These are phyloP conservation scores for Naganishia randhawae DNA, from an alignment of 768 basidiomycete species.

Conservation along the genomic window DNA sequence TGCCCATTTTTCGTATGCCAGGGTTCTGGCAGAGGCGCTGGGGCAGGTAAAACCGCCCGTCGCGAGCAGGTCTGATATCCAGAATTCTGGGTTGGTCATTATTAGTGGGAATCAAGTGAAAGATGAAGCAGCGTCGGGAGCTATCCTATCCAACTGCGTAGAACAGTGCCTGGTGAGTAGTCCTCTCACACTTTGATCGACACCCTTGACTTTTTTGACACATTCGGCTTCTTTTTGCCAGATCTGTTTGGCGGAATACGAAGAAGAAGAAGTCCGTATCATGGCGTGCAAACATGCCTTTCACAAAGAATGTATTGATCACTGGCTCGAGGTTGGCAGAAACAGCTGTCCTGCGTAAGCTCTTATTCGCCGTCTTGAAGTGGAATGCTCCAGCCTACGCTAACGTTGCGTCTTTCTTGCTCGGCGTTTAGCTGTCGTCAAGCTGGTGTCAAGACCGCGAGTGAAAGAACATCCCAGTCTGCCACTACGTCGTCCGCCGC, in stretches of 20 bases:
- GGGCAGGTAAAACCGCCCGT: conserved; percentile 53
- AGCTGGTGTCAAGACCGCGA: background rate
- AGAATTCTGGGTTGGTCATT: conserved; percentile 72
- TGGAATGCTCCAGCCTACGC: no score
- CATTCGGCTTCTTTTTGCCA: conserved; percentile 47
- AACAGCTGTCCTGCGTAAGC: background rate
- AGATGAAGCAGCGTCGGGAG: conserved; percentile 61
- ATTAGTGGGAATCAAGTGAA: conserved; percentile 61
- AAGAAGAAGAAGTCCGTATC: conserved; percentile 73
- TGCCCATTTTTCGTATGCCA: conserved; percentile 29
- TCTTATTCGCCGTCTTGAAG: no score
- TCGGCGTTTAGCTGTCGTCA: background rate
- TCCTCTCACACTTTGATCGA: background rate
- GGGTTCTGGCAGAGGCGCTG: conserved; percentile 40
- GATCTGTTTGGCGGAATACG: conserved; percentile 85
- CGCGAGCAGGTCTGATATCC: conserved; percentile 76
- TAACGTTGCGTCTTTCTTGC: background rate
- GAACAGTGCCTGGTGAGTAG: conserved; percentile 63
- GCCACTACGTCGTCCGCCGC: background rate
- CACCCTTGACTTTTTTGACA: background rate
- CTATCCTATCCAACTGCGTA: conserved; percentile 69
- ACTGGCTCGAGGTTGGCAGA: conserved; percentile 55
- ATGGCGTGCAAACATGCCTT: conserved; percentile 84
- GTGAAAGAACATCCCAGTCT: background rate
- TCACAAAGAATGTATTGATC: conserved; percentile 79